Base-by-base conservation (phyloP, 1,139 yeast species). In the Tardiomyces blankii region DNA sequence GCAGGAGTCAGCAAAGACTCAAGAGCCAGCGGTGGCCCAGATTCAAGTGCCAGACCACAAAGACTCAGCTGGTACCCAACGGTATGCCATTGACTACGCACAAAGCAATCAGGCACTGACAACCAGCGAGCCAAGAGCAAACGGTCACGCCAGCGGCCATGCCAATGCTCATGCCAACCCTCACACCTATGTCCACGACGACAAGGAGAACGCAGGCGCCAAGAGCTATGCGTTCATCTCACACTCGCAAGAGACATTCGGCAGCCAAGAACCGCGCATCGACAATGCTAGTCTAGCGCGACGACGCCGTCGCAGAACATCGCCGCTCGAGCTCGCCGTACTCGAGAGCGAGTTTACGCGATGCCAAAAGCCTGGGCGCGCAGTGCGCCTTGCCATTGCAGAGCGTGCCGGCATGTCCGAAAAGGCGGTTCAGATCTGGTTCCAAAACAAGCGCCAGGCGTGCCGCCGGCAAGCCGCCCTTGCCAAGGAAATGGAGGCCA, bases 341-440 rank as follows among this genome's bases (percentile, higher is more conserved):
- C 74, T 91, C 48, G 91, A 88, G 64, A 67, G 72, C 41, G 96
- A 87, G 66, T 91, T 89, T 59, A 73, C 74, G 48, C 60, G 69
- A 44, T 89, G 95, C 46, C 71, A 80, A 42, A 87, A 95, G 42
- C 98, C 97, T 42, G 82, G 83, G 62, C 82, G 82, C 62, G 67
- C 74, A 44, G 74, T 83, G 58, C 77, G 97, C 55, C 72, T 78
- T 42, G 82, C 78, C 52, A 84, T 91, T 54, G 95, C 96, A 14
- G 65, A 68, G 33, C 77, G 73, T 52, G 94, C 91, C 40, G 78
- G 79, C 52, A 91, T 89, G 97, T 77, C 91, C n/a, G 96, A 88
- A 63, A 88, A 88, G 63, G 95, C 96, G 1, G 95, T 91, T 28
- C 97, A 91, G 67, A 87, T 91, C 53, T 91, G 98, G 98, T 91